A percentile compares a stretch with the other conserved stretches of the same genome.
Conservation (phyloP, 305 asterid species). For the Rubia peregrina region DNA sequence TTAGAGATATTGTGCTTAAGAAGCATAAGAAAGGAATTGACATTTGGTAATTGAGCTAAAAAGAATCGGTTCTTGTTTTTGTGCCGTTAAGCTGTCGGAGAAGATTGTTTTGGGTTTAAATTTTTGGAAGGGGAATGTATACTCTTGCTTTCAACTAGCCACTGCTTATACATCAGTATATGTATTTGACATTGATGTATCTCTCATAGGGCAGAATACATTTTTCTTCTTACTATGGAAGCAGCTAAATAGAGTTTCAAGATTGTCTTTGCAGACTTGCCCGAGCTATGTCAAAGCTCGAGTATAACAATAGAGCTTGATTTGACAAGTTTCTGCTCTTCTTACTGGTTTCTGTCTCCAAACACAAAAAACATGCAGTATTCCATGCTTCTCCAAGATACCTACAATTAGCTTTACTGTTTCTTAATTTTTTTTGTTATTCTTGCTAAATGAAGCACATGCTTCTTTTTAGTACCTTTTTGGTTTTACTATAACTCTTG, state of each 20-base stretch:
- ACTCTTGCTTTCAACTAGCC: not conserved
- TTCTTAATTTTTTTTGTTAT: too few species aligned
- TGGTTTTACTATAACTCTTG: not conserved
- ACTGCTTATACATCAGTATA: not conserved
- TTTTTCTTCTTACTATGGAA: not conserved
- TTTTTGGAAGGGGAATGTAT: not conserved
- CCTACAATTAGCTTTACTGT: not conserved
- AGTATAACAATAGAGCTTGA: not conserved
- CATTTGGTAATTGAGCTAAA: not conserved
- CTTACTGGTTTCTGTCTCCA: not conserved
- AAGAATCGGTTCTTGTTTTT: not conserved
- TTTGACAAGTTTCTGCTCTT: not conserved
- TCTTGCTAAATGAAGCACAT: too few species aligned
- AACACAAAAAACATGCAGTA: not conserved
- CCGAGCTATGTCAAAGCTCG: not conserved
- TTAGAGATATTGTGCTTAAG: not conserved
- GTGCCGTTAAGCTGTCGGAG: not conserved
- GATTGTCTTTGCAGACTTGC: not conserved
- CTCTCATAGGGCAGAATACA: not conserved
- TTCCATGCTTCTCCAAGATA: not conserved
- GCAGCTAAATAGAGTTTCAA: not conserved
- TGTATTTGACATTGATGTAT: not conserved
- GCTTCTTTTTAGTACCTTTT: not conserved
- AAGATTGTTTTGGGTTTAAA: not conserved
- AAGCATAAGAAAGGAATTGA: not conserved